Base-by-base conservation (phyloP, 139 green algal genomes). In the Coelastrella sp. region DNA sequence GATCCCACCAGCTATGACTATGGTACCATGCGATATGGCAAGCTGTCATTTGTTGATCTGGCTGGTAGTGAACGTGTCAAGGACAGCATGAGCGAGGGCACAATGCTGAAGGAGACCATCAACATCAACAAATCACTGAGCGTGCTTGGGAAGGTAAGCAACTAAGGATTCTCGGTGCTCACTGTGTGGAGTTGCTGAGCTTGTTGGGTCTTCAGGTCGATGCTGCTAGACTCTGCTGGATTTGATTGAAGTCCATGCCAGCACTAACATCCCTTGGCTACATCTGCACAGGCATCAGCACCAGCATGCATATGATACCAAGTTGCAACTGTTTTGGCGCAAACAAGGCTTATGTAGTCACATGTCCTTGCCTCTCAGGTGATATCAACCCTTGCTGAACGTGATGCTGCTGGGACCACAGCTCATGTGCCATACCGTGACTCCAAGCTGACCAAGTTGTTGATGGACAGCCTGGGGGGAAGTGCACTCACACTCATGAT, bases 41-140 rank as follows among this genome's bases (percentile, higher is more conserved):
- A 97, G 93, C 94, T 97, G 75, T 96, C 92, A 12, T 99, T 99
- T 92, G 97, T 99, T 60, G 97, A 99, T 92, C 90, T 99, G 87
- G 97, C 97, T 14, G 97, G 97, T 70, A 98, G 94, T 82, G 97
- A 99, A 93, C 94, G 97, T 8, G 89, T 99, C 60, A 97, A 97
- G 89, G 95, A 98, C 87, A 96, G 91, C 63, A 95, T 94, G 88
- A 95, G 92, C 61, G 90, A 95, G 35, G 95, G 95, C 11, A 90
- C 72, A 8, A 96, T 96, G 93, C 90, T 97, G 56, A 96, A 96
- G 91, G 97, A 99, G 94, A 98, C 97, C 8, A 93, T 95, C 90
- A 96, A 93, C 95, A 99, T 99, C 95, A 99, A 99, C 94, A 96
- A 96, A 66, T 96, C 91, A 15, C 94, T 99, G 11, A 99, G 99